Percentiles rank a stretch among this genome's conserved stretches.
phyloP scores from a whole-genome alignment of 2,329 filamentous ascomycete species.

The Ophiostoma perfectum region DNA sequence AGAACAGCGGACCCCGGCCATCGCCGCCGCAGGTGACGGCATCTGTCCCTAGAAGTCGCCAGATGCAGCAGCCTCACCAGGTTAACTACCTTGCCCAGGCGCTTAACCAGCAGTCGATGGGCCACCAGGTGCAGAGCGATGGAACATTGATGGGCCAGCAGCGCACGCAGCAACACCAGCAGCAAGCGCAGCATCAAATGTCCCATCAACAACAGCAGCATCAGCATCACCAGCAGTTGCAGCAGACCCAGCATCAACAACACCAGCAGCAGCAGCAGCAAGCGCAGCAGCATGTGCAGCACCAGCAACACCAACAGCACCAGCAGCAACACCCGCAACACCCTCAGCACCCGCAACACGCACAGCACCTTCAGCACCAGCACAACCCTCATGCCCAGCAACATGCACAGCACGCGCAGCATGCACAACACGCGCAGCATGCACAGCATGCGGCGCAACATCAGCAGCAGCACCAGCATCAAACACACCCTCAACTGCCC shows the following conservation, averaged over 20 bases:
- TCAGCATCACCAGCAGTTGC: conserved; percentile 21
- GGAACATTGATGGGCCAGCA: conserved; percentile 32
- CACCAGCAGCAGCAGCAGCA: conserved; percentile 25
- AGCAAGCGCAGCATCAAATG: conserved; percentile 25
- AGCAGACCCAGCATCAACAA: conserved; percentile 23
- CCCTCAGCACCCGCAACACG: conserved; percentile 21
- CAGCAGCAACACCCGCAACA: conserved; percentile 24
- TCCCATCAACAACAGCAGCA: conserved; percentile 22
- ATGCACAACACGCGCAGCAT: conserved; percentile 28
- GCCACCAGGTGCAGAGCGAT: conserved; percentile 32
- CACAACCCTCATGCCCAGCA: conserved; percentile 28
- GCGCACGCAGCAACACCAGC: conserved; percentile 29
- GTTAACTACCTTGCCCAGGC: conserved; percentile 35
- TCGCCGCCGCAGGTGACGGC: conserved; percentile 45
- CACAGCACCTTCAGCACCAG: conserved; percentile 31
- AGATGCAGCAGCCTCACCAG: conserved; percentile 39
- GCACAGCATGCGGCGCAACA: conserved; percentile 26
- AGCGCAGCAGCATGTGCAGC: conserved; percentile 21
- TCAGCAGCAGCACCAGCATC: conserved; percentile 26
- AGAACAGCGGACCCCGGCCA: conserved; percentile 39
- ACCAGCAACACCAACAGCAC: conserved; percentile 24
- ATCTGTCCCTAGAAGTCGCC: conserved; percentile 43
- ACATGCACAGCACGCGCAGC: conserved; percentile 26
- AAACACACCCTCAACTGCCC: conserved; percentile 23
- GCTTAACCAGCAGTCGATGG: conserved; percentile 34